Evolutionary conservation across 148 eudicot genomes (phyloP).

Genomic region (Camellia lanceoleosa): DNA sequence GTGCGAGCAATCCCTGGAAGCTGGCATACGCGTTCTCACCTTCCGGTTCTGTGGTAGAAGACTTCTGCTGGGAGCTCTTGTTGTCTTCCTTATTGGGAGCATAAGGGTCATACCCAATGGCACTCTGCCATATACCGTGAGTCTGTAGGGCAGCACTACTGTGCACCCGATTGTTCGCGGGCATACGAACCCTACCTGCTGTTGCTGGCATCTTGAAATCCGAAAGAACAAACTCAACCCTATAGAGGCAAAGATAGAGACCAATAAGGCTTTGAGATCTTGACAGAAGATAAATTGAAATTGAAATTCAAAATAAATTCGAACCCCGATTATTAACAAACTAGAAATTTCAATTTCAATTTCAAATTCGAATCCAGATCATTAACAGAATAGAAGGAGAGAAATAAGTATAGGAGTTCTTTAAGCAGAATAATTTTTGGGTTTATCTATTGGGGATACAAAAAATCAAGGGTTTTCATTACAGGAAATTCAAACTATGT

Average conservation of each 20-base stretch:
- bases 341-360: not conserved
- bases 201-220: slow-evolving; percentile 94
- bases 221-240: slow-evolving; percentile 18
- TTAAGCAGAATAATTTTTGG: not conserved
- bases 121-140: slow-evolving; percentile 95
- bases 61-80: slow-evolving; percentile 43
- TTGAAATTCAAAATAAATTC: not conserved
- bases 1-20: slow-evolving; percentile 83
- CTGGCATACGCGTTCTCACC: slow-evolving; percentile 76
- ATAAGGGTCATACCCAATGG: slow-evolving; percentile 93
- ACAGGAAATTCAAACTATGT: not conserved
- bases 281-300: not conserved
- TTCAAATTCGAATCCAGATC: not conserved
- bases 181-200: slow-evolving; percentile 99
- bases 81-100: slow-evolving; percentile 83
- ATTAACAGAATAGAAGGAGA: not conserved
- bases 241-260: not conserved
- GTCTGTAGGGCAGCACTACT: slow-evolving; percentile 98
- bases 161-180: slow-evolving; percentile 95
- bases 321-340: not conserved
- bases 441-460: not conserved
- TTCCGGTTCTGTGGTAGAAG: slow-evolving; percentile 44
- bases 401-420: not conserved
- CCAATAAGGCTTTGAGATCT: not conserved
- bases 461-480: not conserved